These are phyloP conservation scores for Musa beccarii DNA, from an alignment of 176 grass and related monocot genomes.

Conservation along the genomic window DNA sequence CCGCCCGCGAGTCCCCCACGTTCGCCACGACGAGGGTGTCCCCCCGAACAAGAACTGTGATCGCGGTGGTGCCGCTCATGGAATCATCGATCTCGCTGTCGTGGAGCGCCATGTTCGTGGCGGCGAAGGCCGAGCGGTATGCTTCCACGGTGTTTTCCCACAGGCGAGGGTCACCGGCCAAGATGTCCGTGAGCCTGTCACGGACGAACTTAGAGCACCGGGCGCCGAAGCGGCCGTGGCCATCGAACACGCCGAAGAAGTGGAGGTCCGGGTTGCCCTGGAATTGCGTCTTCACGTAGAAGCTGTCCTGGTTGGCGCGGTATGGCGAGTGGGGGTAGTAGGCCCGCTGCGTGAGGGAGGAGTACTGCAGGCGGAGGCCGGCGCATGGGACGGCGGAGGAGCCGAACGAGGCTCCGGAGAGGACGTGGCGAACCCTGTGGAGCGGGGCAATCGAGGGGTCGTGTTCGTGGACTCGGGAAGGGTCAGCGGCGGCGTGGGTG, in stretches of 20 bases:
- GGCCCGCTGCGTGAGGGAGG: conserved; percentile 51
- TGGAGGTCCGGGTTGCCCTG: conserved; percentile 61
- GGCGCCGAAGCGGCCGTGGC: conserved; percentile 56
- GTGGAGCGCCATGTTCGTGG: conserved; percentile 64
- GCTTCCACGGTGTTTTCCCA: conserved; percentile 31
- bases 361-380: conserved; percentile 43
- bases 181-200: conserved; percentile 43
- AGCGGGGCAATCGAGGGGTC: not conserved
- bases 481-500: not conserved
- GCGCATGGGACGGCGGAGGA: conserved; percentile 37
- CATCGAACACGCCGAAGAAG: conserved; percentile 91
- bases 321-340: conserved; percentile 55
- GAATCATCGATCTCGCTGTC: conserved; percentile 62
- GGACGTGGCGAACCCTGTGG: not conserved
- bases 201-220: conserved; percentile 63
- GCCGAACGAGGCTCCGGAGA: conserved; percentile 10
- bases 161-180: conserved; percentile 28
- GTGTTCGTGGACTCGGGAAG: not conserved
- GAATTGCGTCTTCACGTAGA: conserved; percentile 44
- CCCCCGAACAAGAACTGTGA: conserved; percentile 54
- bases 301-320: conserved; percentile 63
- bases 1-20: conserved; percentile 86
- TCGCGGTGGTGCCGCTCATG: conserved; percentile 91
- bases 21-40: conserved; percentile 68
- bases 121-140: conserved; percentile 43